Evolutionary conservation across 345 rosid genomes (phyloP), one percentile per base, ranked within the genome.

Genomic region (Chamaenerion angustifolium): DNA sequence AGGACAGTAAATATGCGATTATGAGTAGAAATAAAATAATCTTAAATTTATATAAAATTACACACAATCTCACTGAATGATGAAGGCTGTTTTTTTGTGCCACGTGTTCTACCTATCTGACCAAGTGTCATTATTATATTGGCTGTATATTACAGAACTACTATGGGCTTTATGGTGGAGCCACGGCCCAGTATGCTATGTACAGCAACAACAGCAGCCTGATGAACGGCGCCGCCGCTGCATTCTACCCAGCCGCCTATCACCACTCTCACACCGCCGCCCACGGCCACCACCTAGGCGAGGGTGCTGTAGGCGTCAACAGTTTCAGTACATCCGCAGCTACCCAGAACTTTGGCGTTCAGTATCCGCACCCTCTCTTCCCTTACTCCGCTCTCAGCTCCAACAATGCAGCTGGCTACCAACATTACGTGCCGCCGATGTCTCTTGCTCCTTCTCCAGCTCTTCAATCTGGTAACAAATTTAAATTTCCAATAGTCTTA

Each of bases 391-490:
- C 94, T 57, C 42, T 76, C 46, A 79, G 64, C 45, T 73, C 90
- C 1, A 42, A 76, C 17, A 79, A 73, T 15, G 82, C 73, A 12
- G 78, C 73, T 21, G 79, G 76, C 57, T 81, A 90, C 0, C 92
- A 79, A 13, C 94, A 79, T 69, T 85, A 74, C 51, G 86, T 77
- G 42, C 54, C 84, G 6, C 81, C 94, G 16, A 71, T 86, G 73
- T 83, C 98, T 49, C 82, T 83, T 56, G 76, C 95, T 27, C 95
- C 90, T 11, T 59, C 94, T 25, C 81, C 94, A 1, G 63, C 88
- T 56, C 66, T 90, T 66, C 95, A 76, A 62, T 83, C 95, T 35
- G 49, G 37, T 31, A 31, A 31, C 25, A 2, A 21, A 21, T 31
- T 31, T 31, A 2, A 21, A 21, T 31, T 31, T 31, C 37, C 6